Evolutionary conservation across 2,329 filamentous ascomycete genomes (phyloP), one percentile per base, ranked within the genome.

Genomic region (Trichophyton verrucosum): DNA sequence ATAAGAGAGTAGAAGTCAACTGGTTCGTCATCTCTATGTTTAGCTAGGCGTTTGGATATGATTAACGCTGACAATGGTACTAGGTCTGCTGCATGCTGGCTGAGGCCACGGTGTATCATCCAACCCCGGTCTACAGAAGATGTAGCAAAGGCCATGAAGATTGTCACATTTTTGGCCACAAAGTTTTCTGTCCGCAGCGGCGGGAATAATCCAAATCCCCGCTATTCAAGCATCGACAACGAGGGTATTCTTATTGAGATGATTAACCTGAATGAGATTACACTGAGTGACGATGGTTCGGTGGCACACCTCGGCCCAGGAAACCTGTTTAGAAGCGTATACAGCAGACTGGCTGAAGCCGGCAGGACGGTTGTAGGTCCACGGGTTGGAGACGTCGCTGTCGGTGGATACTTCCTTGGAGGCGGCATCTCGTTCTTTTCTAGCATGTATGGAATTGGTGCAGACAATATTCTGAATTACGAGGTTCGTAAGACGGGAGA

Each of bases 191-290:
- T 30, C 6, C 27, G 27, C 27, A 30, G 27, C 27, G 27, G 27
- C 6, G 27, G 27, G 27, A 30, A 30, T 30, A 57, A 57, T n/a
- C 55, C 33, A 13, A 57, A 57, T 17, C 55, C 55, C 11, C 11
- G 24, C 15, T 57, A 13, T 17, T 20, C 24, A 7, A 24, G 17
- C 30, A 30, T 57, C n/a, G 55, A 38, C 33, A 17, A 30, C 22
- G n/a, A 20, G 11, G 55, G 55, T 17, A 38, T 57, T n/a, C 24
- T 57, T 57, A 57, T 57, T 20, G 55, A 57, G 15, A 17, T 57
- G n/a, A 17, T 17, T 33, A 38, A 38, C 15, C 15, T 57, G 24
- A 57, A 57, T 15, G 30, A 17, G 9, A 20, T 33, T 13, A n/a
- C 17, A 6, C 33, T 57, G 22, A 15, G 15, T 36, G 24, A 27